Conservation (phyloP, 345 rosid genomes). For the Cochlearia excelsa region DNA sequence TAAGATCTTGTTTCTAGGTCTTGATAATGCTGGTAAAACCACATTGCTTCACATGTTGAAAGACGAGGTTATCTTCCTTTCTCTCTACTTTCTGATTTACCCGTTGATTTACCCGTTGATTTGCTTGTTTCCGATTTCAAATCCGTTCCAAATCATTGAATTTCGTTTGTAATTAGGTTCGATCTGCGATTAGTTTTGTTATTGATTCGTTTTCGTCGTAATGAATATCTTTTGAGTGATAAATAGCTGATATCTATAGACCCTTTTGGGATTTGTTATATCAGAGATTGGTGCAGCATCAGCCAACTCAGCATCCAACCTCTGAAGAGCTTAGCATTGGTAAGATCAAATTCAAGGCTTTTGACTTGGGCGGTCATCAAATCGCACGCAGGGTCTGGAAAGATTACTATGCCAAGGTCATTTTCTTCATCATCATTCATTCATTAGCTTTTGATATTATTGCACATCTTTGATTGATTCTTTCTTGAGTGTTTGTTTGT, state of each 20-base stretch:
- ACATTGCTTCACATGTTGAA: slow-evolving; percentile 87
- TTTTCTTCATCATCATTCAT: not conserved
- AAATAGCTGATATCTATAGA: not conserved
- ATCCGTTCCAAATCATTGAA: slow-evolving; percentile 2
- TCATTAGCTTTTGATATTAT: not conserved
- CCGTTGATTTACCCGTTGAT: not conserved
- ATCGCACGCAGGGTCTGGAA: slow-evolving; percentile 92
- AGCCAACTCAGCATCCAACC: slow-evolving; percentile 88
- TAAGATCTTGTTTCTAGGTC: slow-evolving; percentile 84
- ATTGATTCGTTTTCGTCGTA: too few species aligned
- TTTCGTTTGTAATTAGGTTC: not conserved
- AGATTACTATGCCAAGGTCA: slow-evolving; percentile 82
- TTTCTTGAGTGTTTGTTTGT: not conserved
- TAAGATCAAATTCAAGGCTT: slow-evolving; percentile 83
- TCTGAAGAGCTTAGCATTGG: slow-evolving; percentile 92
- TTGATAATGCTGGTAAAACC: slow-evolving; percentile 87
- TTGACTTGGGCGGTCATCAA: slow-evolving; percentile 93
- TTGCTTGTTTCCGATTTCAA: not conserved
- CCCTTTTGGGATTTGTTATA: slow-evolving; percentile 6
- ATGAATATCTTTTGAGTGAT: not conserved
- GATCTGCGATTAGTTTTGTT: too few species aligned
- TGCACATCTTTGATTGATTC: not conserved
- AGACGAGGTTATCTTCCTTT: slow-evolving; percentile 56
- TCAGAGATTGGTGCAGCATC: slow-evolving; percentile 89
- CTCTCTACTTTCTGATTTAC: not conserved